phyloP scores from a whole-genome alignment of 306 rosid genomes.

The Citrullus mucosospermus region DNA sequence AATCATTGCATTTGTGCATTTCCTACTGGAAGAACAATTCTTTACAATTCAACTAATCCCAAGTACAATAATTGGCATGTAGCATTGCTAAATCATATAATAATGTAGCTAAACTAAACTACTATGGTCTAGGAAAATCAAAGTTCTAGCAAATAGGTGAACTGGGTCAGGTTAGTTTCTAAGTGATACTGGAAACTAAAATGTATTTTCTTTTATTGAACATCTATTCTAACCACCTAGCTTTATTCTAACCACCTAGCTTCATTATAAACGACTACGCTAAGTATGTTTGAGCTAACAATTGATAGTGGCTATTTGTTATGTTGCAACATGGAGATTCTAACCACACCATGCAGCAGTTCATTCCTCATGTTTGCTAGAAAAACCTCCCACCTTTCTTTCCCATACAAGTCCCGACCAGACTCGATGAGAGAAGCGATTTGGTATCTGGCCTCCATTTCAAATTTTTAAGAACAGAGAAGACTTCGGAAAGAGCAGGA shows the following conservation, averaged over 20 bases:
- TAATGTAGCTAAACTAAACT: neutral
- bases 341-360: neutral
- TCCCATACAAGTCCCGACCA: conserved; percentile 19
- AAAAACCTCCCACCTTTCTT: conserved; percentile 34
- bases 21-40: neutral
- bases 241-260: conserved; percentile 1
- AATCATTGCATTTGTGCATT: neutral
- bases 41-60: conserved; percentile 5
- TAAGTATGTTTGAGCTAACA: conserved; percentile 5
- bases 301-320: neutral
- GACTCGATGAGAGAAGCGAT: conserved; percentile 24
- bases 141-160: neutral
- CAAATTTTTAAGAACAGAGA: conserved; percentile 31
- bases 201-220: neutral
- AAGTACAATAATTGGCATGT: neutral
- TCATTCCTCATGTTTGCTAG: neutral
- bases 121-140: neutral
- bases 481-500: conserved; percentile 27
- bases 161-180: conserved; percentile 6
- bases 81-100: neutral
- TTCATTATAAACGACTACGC: neutral
- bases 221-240: conserved; percentile 5
- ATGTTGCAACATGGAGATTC: neutral
- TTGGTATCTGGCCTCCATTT: conserved; percentile 35
- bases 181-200: neutral